Base-by-base conservation (phyloP, 2,329 filamentous ascomycete genomes). In the Beauveria pseudobassiana region DNA sequence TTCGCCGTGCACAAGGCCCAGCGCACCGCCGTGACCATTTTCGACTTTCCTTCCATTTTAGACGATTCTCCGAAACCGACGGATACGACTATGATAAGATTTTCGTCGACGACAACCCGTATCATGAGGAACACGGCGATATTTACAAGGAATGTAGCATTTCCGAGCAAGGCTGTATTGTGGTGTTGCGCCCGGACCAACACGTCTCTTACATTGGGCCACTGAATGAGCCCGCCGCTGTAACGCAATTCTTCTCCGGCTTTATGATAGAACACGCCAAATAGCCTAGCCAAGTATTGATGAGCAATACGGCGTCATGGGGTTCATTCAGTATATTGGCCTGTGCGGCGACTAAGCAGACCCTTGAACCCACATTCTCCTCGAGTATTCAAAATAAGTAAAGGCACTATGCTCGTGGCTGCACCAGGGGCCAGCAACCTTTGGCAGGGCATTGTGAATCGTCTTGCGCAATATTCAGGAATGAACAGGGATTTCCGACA, bases 101-200 rank as follows among this genome's bases (percentile, higher is more conserved):
- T 1, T 84, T 80, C 68, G 80, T 78, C 1, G 84, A 87, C 64
- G 80, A 80, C 48, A 68, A 75, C 48, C 78, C 76, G 43, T 82
- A 84, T 68, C 78, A 84, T 64, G 79, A 84, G 67, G 80, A 80
- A 0, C 72, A 79, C 59, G 80, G 80, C 0, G 28, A 76, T 9
- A 76, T 78, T 0, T 84, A 89, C 67, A 74, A 80, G 61, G 78
- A 77, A 3, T 87, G 86, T 62, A 87, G 85, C 0, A 76, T 91
- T 65, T 69, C 65, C 20, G 74, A 80, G 59, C 71, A 72, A 22
- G 87, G 87, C 0, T 85, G 82, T 64, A 73, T 85, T 4, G 80
- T 88, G 0, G 74, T 87, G 1, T 75, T 86, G 2, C 72, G 88
- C 54, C 88, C 88, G 2, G 88, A 91, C 74, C 85, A 88, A 69